Evolutionary conservation across 2,329 filamentous ascomycete genomes (phyloP), one percentile per base, ranked within the genome.

Genomic region (Venturia oleaginea): DNA sequence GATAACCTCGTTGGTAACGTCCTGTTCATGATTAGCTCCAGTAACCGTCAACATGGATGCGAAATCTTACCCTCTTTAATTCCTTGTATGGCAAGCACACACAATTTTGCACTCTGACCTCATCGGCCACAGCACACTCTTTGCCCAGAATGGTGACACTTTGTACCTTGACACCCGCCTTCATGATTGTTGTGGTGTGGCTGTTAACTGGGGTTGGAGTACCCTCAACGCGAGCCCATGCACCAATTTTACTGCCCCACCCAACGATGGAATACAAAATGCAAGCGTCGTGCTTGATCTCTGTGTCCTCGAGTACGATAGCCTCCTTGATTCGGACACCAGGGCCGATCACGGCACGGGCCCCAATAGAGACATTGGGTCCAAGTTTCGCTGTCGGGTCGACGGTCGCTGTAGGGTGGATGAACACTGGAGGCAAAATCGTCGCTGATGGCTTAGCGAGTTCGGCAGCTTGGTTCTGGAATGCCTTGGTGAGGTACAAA

Each of bases 131-230:
- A 64, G 82, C 86, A 73, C 93, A 97, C 77, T 99, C 94, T 82
- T 97, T 97, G 74, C 93, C 93, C 67, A 99, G 78, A 69, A 97
- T 99, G 59, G 93, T 97, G 74, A 97, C 94, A 76, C 91, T 96
- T 82, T 97, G 94, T 62, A 99, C 94, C 83, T 97, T 97, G 77
- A 97, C 87, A 62, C 94, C 94, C 72, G 97, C 96, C 85, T 97
- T 97, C 77, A 97, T 83, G 71, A 97, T 92, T 78, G 89, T 96
- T 17, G 93, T 97, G 63, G 86, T 90, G 80, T 97, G 93, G 80
- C 89, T 96, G 62, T 84, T 87, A 64, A 91, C 86, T 0, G 92
- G 89, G 19, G 90, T 95, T 0, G 93, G 92, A 0, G 92, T 96
- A 64, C 94, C 94, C 78, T 99, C 94, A 32, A 99, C 93, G 75